A percentile compares a stretch with the other conserved stretches of the same genome.
These are phyloP conservation scores for Pseudogymnoascus sp. DNA, from an alignment of 2,329 filamentous ascomycete genomes.

Conservation along the genomic window DNA sequence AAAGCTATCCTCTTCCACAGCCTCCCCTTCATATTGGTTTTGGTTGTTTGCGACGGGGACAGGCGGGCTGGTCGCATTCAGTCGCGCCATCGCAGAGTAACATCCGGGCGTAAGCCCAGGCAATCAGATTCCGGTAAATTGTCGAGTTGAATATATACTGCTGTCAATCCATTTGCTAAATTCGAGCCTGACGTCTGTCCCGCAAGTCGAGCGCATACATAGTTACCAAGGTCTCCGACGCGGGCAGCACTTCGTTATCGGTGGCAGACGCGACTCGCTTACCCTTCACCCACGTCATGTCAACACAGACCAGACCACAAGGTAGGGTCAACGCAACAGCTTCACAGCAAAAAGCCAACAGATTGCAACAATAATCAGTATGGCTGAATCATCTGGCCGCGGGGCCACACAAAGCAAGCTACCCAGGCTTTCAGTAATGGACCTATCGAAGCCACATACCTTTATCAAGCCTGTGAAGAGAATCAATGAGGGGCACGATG, in stretches of 20 bases:
- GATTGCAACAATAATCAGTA: not conserved
- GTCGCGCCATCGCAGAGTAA: not conserved
- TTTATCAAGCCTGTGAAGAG: constrained; percentile 67
- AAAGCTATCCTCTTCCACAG: not conserved
- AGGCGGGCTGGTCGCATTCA: not conserved
- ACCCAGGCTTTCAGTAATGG: constrained; percentile 29
- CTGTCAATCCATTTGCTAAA: not conserved
- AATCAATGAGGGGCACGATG: constrained; percentile 79
- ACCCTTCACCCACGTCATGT: not conserved
- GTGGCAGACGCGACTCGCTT: not conserved
- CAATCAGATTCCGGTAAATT: not conserved
- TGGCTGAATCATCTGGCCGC: not conserved
- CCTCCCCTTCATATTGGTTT: not conserved
- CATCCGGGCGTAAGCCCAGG: not conserved
- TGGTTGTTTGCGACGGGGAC: not conserved
- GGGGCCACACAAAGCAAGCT: not conserved
- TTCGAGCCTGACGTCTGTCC: not conserved
- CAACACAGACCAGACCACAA: not conserved
- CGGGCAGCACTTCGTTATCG: not conserved
- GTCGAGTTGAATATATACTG: not conserved
- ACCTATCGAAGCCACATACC: constrained; percentile 37
- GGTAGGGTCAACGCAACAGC: not conserved
- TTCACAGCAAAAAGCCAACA: not conserved
- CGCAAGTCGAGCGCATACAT: not conserved
- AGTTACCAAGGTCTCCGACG: not conserved